A percentile compares a stretch with the other conserved stretches of the same genome.
Conservation (phyloP, 2,329 filamentous ascomycete genomes). For the Chrysoporthe austroafricana region DNA sequence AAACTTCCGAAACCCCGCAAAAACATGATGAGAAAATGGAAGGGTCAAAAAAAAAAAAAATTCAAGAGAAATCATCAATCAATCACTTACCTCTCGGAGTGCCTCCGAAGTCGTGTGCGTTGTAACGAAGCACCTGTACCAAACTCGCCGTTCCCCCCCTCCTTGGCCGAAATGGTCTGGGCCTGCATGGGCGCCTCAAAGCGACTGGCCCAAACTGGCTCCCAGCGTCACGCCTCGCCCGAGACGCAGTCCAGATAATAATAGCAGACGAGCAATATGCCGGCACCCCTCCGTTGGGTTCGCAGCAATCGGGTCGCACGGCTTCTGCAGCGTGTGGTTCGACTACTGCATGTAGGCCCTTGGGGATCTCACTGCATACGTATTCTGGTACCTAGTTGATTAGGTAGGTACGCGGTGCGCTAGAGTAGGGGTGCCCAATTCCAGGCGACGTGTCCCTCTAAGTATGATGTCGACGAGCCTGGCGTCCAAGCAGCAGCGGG, state of each 20-base stretch:
- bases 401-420: constrained; percentile 8
- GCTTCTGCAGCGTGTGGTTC: neutral
- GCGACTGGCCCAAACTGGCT: constrained; percentile 8
- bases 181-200: neutral
- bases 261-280: neutral
- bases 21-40: neutral
- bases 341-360: neutral
- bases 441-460: constrained; percentile 7
- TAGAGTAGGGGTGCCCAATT: constrained; percentile 21
- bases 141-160: neutral
- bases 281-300: constrained; percentile 7
- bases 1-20: constrained; percentile 1
- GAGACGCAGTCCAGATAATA: neutral
- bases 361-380: constrained; percentile 2
- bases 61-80: neutral
- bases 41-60: constrained; percentile 1
- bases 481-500: neutral
- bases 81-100: neutral
- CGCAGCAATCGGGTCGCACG: constrained; percentile 6
- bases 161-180: neutral
- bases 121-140: neutral
- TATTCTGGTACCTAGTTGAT: neutral
- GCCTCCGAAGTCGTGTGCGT: neutral
- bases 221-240: neutral
- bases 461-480: neutral